Percentiles rank a stretch among this genome's conserved stretches.
phyloP scores from a whole-genome alignment of 768 basidiomycete species.

The Suillus spraguei region DNA sequence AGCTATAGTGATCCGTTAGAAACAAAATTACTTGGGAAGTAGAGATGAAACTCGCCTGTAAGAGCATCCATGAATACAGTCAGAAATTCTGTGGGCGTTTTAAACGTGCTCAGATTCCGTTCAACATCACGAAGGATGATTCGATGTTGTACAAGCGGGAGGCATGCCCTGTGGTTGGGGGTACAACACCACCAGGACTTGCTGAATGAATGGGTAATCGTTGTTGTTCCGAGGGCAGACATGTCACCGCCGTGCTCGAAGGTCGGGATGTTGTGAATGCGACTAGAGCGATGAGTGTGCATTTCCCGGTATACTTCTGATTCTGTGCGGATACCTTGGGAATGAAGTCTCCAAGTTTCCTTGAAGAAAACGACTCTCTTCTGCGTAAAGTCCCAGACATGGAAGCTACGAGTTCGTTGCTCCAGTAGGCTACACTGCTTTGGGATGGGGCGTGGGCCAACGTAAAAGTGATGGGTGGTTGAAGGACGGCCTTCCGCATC shows the following conservation, averaged over 20 bases:
- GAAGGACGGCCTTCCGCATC: neutral
- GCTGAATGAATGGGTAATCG: slow-evolving; percentile 13
- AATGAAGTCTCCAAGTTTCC: slow-evolving; percentile 31
- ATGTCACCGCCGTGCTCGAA: slow-evolving; percentile 35
- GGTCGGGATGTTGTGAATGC: slow-evolving; percentile 28
- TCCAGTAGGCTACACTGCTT: neutral
- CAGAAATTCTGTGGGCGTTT: neutral
- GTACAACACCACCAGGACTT: neutral
- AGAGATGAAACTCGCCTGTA: neutral
- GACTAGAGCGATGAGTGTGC: slow-evolving; percentile 7
- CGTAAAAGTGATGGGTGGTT: neutral
- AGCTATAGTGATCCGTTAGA: slow-evolving; percentile 13
- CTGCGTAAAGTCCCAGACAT: neutral
- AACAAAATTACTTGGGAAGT: neutral
- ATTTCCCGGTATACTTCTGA: slow-evolving; percentile 22
- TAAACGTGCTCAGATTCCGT: neutral
- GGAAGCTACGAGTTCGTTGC: neutral
- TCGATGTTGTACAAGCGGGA: neutral
- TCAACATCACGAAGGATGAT: slow-evolving; percentile 7
- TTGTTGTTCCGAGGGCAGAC: slow-evolving; percentile 9
- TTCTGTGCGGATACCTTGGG: slow-evolving; percentile 21
- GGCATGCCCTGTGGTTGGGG: too few species aligned
- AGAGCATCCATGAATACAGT: slow-evolving; percentile 2
- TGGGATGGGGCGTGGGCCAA: neutral
- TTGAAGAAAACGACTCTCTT: slow-evolving; percentile 30